Base-by-base conservation (phyloP, 2,329 filamentous ascomycete species). In the Helotiales sp. region DNA sequence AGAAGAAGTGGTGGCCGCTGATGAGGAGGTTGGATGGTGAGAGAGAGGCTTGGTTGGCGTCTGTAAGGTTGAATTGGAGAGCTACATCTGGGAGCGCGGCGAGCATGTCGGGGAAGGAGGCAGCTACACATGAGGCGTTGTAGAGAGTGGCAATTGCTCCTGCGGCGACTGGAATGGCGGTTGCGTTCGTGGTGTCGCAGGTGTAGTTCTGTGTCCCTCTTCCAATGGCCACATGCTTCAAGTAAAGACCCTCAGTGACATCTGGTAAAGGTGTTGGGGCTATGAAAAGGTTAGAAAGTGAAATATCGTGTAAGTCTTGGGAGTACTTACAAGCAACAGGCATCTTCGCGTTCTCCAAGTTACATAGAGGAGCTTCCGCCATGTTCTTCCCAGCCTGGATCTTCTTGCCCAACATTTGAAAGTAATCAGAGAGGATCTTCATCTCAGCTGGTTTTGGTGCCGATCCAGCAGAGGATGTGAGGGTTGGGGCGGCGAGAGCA, bases 201-300 rank as follows among this genome's bases (percentile, higher is more conserved):
- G 93, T 96, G 83, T 97, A 98, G 85, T 97, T 97, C 82, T 97
- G 90, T 7, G 92, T 96, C 68, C 95, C 95, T 52, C 93, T 90
- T 75, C 95, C 95, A 69, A 97, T 83, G 76, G 91, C 92, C 63
- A 97, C 91, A 79, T 96, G 92, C 76, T 87, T 86, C 60, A 96
- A 84, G 3, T 77, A 82, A 32, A 92, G 82, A 64, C 89, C 91
- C 6, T 82, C 72, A 0, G 87, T 80, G 15, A 88, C 87, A 7
- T 83, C 70, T 15, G 91, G 88, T 6, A 97, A 84, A 17, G 86
- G 81, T 6, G 83, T 82, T 54, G 87, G 82, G 70, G 84, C 87
- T 83, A 78, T 70, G 67, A 76, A 76, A 17, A 72, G 75, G 75
- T 68, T 57, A 70, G 50, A 28, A 20, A 17, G 68, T 24, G 69